phyloP scores from a whole-genome alignment of 306 rosid genomes.

The Herpetospermum pedunculosum region DNA sequence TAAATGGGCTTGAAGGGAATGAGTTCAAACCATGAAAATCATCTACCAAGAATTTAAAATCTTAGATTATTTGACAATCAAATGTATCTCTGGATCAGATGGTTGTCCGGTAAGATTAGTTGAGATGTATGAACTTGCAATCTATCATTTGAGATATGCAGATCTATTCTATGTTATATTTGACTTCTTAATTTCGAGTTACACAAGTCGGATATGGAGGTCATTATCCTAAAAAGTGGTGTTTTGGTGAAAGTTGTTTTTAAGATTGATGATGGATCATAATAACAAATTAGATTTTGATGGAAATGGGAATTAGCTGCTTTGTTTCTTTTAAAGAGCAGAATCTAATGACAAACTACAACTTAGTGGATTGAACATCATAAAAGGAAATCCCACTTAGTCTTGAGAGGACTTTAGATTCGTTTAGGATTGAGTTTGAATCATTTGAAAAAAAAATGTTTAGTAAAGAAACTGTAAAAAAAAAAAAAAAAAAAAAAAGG shows the following conservation, averaged over 20 bases:
- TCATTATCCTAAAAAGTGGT: background rate
- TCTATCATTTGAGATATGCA: background rate
- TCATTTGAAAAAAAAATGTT: too few relatives aligned
- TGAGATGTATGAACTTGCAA: too few relatives aligned
- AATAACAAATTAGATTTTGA: background rate
- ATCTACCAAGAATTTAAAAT: background rate
- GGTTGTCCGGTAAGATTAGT: background rate
- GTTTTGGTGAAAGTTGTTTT: background rate
- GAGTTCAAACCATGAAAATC: background rate
- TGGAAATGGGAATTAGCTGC: background rate
- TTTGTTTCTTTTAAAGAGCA: background rate
- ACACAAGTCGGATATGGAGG: background rate
- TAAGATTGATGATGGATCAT: constrained; percentile 5
- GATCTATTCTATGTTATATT: background rate
- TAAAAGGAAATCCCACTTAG: background rate
- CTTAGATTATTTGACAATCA: background rate
- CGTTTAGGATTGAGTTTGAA: background rate
- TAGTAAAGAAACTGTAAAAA: too few relatives aligned
- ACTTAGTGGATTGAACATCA: constrained; percentile 6
- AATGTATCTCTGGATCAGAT: background rate
- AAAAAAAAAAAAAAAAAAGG: too few relatives aligned
- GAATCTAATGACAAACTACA: background rate
- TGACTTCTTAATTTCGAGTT: background rate
- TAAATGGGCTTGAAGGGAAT: background rate
- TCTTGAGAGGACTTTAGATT: background rate